phyloP scores from a whole-genome alignment of 352 stramenopile genomes.

The Phytophthora litchii region DNA sequence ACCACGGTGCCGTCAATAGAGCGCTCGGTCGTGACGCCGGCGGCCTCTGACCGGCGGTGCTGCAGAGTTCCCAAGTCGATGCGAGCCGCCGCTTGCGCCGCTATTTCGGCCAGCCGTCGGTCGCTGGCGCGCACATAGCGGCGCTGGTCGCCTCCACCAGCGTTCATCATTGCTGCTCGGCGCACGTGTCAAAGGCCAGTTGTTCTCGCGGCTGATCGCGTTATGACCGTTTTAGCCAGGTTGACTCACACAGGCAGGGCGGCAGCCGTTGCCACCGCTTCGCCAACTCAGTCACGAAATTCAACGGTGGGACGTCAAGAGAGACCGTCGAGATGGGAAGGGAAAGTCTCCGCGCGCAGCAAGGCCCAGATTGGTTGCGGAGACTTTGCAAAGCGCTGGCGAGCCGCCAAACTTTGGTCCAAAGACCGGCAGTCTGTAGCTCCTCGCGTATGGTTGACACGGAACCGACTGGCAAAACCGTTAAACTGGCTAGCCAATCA shows the following conservation, averaged over 20 bases:
- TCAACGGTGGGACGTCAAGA: conserved; percentile 25
- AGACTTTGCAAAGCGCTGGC: conserved; percentile 4
- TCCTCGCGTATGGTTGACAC: conserved; percentile 1
- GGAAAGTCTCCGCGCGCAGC: conserved; percentile 25
- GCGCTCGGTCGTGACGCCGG: conserved; percentile 35
- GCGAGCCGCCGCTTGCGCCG: conserved; percentile 21
- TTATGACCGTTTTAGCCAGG: conserved; percentile 15
- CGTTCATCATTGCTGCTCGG: conserved; percentile 17
- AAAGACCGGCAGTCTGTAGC: too few relatives aligned
- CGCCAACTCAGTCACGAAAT: conserved; percentile 1
- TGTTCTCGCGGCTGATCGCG: conserved; percentile 13
- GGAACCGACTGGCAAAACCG: conserved; percentile 13
- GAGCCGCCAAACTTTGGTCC: neutral
- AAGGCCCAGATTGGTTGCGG: conserved; percentile 12
- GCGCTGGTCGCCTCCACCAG: conserved; percentile 18
- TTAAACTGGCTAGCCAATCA: conserved; percentile 5
- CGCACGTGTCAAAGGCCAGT: conserved; percentile 8
- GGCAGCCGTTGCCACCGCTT: neutral
- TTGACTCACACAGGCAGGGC: conserved; percentile 15
- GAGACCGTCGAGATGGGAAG: conserved; percentile 27
- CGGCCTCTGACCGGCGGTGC: conserved; percentile 20
- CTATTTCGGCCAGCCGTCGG: conserved; percentile 46
- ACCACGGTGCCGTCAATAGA: conserved; percentile 35
- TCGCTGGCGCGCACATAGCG: conserved; percentile 57
- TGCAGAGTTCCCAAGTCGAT: conserved; percentile 39